These are phyloP conservation scores for Gnomoniopsis smithogilvyi DNA, from an alignment of 2,329 filamentous ascomycete genomes.

Conservation along the genomic window DNA sequence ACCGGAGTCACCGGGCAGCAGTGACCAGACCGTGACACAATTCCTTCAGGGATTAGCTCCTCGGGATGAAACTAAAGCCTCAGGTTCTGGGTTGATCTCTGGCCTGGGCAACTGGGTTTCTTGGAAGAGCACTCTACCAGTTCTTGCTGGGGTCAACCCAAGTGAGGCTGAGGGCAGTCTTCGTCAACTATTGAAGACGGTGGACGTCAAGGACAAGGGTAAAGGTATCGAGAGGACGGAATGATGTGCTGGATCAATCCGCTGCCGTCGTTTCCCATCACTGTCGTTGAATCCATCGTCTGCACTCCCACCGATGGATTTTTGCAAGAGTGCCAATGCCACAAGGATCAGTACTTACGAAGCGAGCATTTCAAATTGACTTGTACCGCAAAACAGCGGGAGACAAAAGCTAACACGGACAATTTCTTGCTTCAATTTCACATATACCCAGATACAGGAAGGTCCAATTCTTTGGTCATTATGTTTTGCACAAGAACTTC, in stretches of 20 bases:
- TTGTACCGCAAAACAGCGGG: not conserved
- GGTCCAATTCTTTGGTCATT: not conserved
- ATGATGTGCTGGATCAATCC: not conserved
- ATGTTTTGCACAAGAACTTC: not conserved
- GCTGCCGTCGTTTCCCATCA: not conserved
- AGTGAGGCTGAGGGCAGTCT: slow-evolving; percentile 56
- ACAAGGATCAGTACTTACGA: not conserved
- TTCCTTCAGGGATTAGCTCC: slow-evolving; percentile 22
- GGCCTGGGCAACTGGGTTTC: slow-evolving; percentile 45
- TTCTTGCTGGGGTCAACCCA: slow-evolving; percentile 21
- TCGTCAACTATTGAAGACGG: slow-evolving; percentile 45
- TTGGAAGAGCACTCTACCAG: slow-evolving; percentile 33
- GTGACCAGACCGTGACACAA: slow-evolving; percentile 13
- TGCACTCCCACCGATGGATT: not conserved
- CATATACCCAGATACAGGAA: slow-evolving; percentile 6
- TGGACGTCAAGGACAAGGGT: slow-evolving; percentile 26
- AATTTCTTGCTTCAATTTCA: not conserved
- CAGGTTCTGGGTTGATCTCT: slow-evolving; percentile 30
- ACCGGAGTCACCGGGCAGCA: slow-evolving; percentile 23
- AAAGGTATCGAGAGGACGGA: slow-evolving; percentile 21
- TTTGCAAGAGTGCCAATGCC: not conserved
- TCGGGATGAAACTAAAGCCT: slow-evolving; percentile 23
- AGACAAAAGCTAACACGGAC: not conserved
- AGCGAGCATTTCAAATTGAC: not conserved
- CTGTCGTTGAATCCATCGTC: not conserved